Evolutionary conservation across 2,329 filamentous ascomycete species (phyloP), one percentile per base, ranked within the genome.

Genomic region (Aspergillus alliaceus): DNA sequence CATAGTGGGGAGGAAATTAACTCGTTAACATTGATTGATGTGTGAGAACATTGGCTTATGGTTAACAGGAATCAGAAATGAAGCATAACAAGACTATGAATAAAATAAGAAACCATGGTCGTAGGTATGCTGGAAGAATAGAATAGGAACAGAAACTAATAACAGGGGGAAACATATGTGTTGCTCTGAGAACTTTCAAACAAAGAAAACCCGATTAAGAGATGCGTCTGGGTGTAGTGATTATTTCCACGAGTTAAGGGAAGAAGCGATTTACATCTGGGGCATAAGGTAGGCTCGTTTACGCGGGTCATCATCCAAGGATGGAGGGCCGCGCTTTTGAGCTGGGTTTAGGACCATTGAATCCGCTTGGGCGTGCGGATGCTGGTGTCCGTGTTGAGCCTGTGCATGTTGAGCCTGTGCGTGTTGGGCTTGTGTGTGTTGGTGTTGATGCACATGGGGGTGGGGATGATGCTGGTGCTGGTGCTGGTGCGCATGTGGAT

Each of bases 211-310:
- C 24, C n/a, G 40, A 27, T 44, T 27, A 44, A 18, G 37, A 34
- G 20, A 42, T 53, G 27, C 14, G n/a, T n/a, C n/a, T 27, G 14
- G 4, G 12, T 12, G 14, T 42, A 44, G 14, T 4, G 15, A 29
- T 44, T 44, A 44, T 44, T 44, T 44, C 40, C 40, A 44, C 24
- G 24, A 8, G 3, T 18, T 18, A 14, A 9, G 34, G 40, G 14
- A 12, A 27, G n/a, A n/a, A n/a, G n/a, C 24, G 24, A 44, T 44
- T 44, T 64, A 62, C 56, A 59, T 56, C 46, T 64, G 56, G 39
- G 58, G 60, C 56, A 65, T 61, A 11, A 65, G 57, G 34, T 60
- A 65, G 25, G 62, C 60, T 24, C 64, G 60, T 39, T 65, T 65
- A 27, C 64, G 62, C 2, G 64, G 64, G 29, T 65, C 64, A 14